Evolutionary conservation across 2,329 filamentous ascomycete genomes (phyloP).

Genomic region (Aspergillus oerlinghausenensis): DNA sequence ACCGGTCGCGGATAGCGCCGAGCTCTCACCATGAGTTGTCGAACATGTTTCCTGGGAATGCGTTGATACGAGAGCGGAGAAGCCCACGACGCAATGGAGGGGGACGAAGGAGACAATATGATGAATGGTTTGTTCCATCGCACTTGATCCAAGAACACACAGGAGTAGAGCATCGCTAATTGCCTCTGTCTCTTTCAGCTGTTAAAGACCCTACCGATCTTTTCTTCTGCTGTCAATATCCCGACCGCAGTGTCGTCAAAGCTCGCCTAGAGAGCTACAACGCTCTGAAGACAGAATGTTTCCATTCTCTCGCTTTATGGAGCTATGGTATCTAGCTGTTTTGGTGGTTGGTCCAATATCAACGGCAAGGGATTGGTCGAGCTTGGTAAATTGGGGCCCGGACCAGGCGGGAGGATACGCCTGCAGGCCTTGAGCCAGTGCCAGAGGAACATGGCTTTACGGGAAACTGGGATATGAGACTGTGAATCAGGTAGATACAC

Average conservation of each 20-base stretch:
- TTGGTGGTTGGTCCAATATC: conserved; percentile 13
- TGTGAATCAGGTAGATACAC: conserved; percentile 1
- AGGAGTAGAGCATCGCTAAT: not conserved
- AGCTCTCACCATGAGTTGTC: not conserved
- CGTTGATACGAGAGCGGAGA: not conserved
- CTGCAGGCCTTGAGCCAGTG: conserved; percentile 8
- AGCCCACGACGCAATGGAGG: not conserved
- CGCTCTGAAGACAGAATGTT: conserved; percentile 1
- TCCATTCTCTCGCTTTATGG: conserved; percentile 1
- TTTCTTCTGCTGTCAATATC: conserved; percentile 2
- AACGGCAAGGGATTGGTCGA: conserved; percentile 13
- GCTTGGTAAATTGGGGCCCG: conserved; percentile 15
- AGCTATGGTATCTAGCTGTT: conserved; percentile 11
- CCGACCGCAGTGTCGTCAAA: conserved; percentile 10
- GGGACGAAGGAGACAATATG: not conserved
- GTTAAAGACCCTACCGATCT: conserved; percentile 1
- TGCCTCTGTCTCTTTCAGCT: not conserved
- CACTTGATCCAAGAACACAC: not conserved
- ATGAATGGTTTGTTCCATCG: conserved; percentile 2
- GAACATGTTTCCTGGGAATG: conserved; percentile 10
- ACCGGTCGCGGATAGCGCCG: not conserved
- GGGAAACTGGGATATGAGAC: conserved; percentile 5
- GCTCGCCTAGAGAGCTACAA: conserved; percentile 4
- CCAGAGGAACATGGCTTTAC: conserved; percentile 3
- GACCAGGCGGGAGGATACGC: conserved; percentile 15